These are phyloP conservation scores for Diaporthe vexans DNA, from an alignment of 2,329 filamentous ascomycete species.

Conservation along the genomic window DNA sequence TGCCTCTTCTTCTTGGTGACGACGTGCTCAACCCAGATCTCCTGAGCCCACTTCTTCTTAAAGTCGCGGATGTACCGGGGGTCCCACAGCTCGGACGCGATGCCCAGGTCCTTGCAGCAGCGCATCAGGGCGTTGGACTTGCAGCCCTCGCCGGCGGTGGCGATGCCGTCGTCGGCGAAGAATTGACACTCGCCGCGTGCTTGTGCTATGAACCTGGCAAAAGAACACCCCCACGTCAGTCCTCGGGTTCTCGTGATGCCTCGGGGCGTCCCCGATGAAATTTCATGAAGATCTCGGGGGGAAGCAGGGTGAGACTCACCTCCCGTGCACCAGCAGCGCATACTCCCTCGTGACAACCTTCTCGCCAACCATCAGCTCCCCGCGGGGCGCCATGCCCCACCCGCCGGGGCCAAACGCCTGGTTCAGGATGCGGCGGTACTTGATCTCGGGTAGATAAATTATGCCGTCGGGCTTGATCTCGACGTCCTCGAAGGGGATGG, in stretches of 20 bases:
- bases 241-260: not conserved
- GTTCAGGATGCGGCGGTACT: constrained; percentile 93
- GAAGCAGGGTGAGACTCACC: constrained; percentile 68
- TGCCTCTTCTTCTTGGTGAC: constrained; percentile 90
- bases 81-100: constrained; percentile 97
- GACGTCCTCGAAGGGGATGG: constrained; percentile 80
- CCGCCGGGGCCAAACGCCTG: constrained; percentile 93
- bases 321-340: constrained; percentile 87
- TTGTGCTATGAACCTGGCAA: constrained; percentile 84
- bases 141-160: constrained; percentile 95
- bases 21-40: constrained; percentile 91
- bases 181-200: constrained; percentile 96
- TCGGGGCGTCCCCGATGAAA: not conserved
- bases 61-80: constrained; percentile 89
- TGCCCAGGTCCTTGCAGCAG: constrained; percentile 97
- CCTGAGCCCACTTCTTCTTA: constrained; percentile 79
- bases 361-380: constrained; percentile 87
- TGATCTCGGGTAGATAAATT: constrained; percentile 96
- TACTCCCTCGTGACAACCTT: constrained; percentile 91
- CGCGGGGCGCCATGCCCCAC: constrained; percentile 92
- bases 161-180: constrained; percentile 87
- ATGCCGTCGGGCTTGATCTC: constrained; percentile 99
- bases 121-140: constrained; percentile 98
- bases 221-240: not conserved
- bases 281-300: not conserved